phyloP scores from a whole-genome alignment of 1,284 basidiomycete species.

The Puccinia sorghi region DNA sequence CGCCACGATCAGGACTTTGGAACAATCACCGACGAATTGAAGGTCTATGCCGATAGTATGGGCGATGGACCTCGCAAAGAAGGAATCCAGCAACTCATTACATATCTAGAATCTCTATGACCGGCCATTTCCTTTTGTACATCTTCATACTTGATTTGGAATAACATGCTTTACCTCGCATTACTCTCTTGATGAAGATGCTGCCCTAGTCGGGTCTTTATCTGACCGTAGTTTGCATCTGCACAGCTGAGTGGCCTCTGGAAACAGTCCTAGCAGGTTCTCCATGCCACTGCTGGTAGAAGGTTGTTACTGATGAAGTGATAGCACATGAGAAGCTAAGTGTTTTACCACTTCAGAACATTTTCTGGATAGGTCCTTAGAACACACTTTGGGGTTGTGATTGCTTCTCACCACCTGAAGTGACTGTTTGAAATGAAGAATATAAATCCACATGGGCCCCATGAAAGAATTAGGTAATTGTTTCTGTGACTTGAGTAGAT shows the following conservation, averaged over 20 bases:
- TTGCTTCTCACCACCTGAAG: too few species aligned
- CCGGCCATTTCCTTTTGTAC: not conserved
- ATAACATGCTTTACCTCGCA: constrained; percentile 5
- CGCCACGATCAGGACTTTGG: constrained; percentile 69
- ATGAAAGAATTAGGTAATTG: too few species aligned
- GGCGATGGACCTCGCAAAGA: constrained; percentile 62
- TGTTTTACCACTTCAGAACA: too few species aligned
- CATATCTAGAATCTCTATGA: constrained; percentile 32
- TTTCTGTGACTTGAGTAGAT: too few species aligned
- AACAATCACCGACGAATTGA: constrained; percentile 69
- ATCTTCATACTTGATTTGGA: constrained; percentile 12
- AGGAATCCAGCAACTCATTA: constrained; percentile 24
- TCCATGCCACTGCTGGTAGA: too few species aligned
- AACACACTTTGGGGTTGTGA: too few species aligned
- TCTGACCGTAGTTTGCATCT: not conserved
- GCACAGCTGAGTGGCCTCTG: not conserved
- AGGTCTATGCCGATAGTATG: constrained; percentile 71
- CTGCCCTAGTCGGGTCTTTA: too few species aligned
- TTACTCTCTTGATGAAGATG: not conserved
- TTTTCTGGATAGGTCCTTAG: too few species aligned
- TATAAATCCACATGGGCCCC: too few species aligned
- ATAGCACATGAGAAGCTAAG: too few species aligned
- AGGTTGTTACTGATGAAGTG: too few species aligned
- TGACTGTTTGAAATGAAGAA: too few species aligned
- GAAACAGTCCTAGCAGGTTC: not conserved